phyloP scores from a whole-genome alignment of 805 yeast species.

The Starmerella cellae region DNA sequence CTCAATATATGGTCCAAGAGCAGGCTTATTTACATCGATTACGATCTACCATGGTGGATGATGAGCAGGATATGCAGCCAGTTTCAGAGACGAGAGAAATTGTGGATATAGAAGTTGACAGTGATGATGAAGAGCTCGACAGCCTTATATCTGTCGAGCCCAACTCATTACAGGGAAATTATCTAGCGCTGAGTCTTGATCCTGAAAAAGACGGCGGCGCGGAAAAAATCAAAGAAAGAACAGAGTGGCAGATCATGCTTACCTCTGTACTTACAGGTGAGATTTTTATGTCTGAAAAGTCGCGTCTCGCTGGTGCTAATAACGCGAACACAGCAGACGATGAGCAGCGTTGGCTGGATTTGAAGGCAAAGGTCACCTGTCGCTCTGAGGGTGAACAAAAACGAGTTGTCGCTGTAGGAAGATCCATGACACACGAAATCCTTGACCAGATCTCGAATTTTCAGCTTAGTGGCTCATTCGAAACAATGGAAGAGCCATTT shows the following conservation, averaged over 20 bases:
- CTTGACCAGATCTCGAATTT: conserved; percentile 57
- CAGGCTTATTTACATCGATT: conserved; percentile 50
- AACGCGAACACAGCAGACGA: conserved; percentile 34
- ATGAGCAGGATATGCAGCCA: conserved; percentile 28
- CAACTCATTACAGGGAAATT: conserved; percentile 5
- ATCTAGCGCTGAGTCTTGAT: conserved; percentile 14
- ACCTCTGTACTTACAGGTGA: conserved; percentile 87
- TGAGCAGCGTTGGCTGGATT: conserved; percentile 78
- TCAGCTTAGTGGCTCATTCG: conserved; percentile 32
- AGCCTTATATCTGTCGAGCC: conserved; percentile 12
- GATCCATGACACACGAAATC: conserved; percentile 60
- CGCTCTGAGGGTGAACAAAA: conserved; percentile 69
- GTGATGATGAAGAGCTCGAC: conserved; percentile 18
- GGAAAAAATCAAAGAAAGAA: conserved; percentile 43
- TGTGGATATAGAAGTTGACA: conserved; percentile 9
- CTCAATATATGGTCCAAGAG: conserved; percentile 49
- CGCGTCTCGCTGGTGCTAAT: conserved; percentile 41
- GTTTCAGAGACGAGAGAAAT: conserved; percentile 9
- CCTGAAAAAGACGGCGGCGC: conserved; percentile 21
- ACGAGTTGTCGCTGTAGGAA: conserved; percentile 49
- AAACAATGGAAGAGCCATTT: conserved; percentile 28
- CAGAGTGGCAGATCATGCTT: conserved; percentile 95
- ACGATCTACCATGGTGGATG: conserved; percentile 49
- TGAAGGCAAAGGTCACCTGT: conserved; percentile 68
- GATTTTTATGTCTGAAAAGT: conserved; percentile 78